Evolutionary conservation across 2,329 filamentous ascomycete species (phyloP).

Genomic region (Trichoderma sp.): DNA sequence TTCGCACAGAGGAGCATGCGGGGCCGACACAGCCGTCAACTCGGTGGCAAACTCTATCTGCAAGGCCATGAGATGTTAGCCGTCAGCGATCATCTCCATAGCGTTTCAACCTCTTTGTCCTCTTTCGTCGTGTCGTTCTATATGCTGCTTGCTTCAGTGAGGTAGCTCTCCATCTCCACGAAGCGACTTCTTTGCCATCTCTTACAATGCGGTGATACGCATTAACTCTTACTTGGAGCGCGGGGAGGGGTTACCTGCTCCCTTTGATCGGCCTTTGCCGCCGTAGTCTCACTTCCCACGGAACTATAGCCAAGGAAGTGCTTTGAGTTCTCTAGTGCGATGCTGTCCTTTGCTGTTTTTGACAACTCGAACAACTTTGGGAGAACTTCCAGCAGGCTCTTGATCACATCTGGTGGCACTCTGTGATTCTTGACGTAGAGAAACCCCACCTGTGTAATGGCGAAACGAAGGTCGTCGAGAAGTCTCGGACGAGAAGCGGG

Average conservation of each 20-base stretch:
- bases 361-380: conserved; percentile 50
- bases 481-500: conserved; percentile 41
- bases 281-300: conserved; percentile 58
- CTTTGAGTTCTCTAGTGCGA: conserved; percentile 56
- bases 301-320: conserved; percentile 64
- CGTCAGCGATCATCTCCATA: too few relatives aligned
- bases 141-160: too few relatives aligned
- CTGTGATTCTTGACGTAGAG: conserved; percentile 56
- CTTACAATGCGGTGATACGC: too few relatives aligned
- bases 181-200: too few relatives aligned
- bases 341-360: conserved; percentile 41
- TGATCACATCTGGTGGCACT: conserved; percentile 43
- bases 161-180: too few relatives aligned
- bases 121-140: too few relatives aligned
- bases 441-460: conserved; percentile 55
- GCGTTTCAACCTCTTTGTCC: too few relatives aligned
- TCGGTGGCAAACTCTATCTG: conserved; percentile 65
- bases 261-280: conserved; percentile 52
- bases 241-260: conserved; percentile 51
- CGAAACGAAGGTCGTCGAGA: conserved; percentile 48
- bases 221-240: too few relatives aligned
- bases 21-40: conserved; percentile 42
- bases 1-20: conserved; percentile 45
- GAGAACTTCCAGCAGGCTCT: conserved; percentile 45
- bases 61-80: background rate